Evolutionary conservation across 192 early-diverging fungal species (phyloP).

Genomic region (Dimargaris xerosporica): DNA sequence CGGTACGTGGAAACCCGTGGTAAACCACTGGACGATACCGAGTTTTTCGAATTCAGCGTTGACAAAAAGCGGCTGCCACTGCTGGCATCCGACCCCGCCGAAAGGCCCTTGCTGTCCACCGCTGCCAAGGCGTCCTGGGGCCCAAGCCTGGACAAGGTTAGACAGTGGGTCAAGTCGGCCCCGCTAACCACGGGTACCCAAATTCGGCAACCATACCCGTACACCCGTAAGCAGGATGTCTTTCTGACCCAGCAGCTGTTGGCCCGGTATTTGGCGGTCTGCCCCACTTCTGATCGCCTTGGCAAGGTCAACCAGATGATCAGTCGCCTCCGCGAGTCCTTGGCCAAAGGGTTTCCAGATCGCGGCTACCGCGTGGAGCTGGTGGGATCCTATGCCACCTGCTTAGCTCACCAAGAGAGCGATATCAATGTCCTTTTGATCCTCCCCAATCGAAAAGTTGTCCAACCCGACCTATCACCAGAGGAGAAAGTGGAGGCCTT

Average conservation of each 20-base stretch:
- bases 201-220: background rate
- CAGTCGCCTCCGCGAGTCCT: background rate
- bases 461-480: background rate
- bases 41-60: background rate
- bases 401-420: background rate
- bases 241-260: background rate
- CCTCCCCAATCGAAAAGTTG: background rate
- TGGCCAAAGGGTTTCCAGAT: background rate
- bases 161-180: background rate
- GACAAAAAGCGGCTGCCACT: too few relatives aligned
- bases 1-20: background rate
- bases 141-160: background rate
- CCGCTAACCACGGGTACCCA: background rate
- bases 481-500: background rate
- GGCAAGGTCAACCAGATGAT: background rate
- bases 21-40: background rate
- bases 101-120: background rate
- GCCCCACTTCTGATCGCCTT: background rate
- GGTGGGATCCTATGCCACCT: background rate
- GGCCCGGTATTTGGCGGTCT: background rate
- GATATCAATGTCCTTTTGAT: background rate
- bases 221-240: background rate
- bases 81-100: background rate
- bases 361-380: slow-evolving; percentile 4
- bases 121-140: background rate